Percentiles rank a stretch among this genome's conserved stretches.
Conservation (phyloP, 2,329 filamentous ascomycete genomes). For the Fusarium austroafricanum region DNA sequence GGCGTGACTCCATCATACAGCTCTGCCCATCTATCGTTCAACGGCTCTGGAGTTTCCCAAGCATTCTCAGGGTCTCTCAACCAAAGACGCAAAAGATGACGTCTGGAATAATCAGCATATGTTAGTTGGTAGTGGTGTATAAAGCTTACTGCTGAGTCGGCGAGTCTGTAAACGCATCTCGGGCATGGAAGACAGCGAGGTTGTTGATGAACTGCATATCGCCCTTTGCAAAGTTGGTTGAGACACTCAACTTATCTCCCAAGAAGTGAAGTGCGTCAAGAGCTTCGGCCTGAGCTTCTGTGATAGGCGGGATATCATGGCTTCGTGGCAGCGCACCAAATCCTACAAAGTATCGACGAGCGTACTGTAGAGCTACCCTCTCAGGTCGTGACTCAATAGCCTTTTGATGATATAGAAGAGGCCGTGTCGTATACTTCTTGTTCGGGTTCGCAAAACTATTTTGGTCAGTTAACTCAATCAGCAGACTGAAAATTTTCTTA, state of each 20-base stretch:
- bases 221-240: constrained; percentile 59
- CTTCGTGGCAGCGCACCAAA: constrained; percentile 57
- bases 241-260: constrained; percentile 57
- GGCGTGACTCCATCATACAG: constrained; percentile 20
- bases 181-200: constrained; percentile 62
- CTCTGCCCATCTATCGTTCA: constrained; percentile 24
- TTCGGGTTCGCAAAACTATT: constrained; percentile 17
- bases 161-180: constrained; percentile 56
- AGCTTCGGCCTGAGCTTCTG: constrained; percentile 63
- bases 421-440: constrained; percentile 17
- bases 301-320: constrained; percentile 64
- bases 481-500: too few species aligned
- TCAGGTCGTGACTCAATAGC: not conserved
- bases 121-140: rapidly evolving
- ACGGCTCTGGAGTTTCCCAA: constrained; percentile 50
- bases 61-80: constrained; percentile 59
- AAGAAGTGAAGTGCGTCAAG: constrained; percentile 62
- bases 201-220: constrained; percentile 68
- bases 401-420: constrained; percentile 22
- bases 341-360: constrained; percentile 35
- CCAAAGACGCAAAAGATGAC: constrained; percentile 62
- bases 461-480: rapidly evolving
- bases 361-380: constrained; percentile 22
- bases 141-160: constrained; percentile 26
- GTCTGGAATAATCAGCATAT: constrained; percentile 28